Percentiles rank a stretch among this genome's conserved stretches.
Conservation (phyloP, 2,329 filamentous ascomycete species). For the Capronia coronata region DNA sequence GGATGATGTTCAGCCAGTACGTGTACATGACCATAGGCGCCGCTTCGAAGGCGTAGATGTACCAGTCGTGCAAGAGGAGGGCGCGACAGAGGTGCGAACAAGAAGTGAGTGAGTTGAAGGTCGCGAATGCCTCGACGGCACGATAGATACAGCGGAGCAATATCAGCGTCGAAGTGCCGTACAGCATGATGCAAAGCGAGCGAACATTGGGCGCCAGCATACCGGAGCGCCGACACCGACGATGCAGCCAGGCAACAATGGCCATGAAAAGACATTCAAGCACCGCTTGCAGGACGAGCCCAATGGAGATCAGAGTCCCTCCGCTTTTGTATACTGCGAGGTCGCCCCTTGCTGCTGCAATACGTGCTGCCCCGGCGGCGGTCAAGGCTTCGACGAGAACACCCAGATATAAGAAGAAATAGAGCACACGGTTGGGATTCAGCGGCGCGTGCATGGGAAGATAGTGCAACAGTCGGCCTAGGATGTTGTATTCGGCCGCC, state of each 20-base stretch:
- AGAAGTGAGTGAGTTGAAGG: conserved; percentile 20
- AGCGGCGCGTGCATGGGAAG: conserved; percentile 37
- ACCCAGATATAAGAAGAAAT: conserved; percentile 36
- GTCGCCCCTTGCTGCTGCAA: conserved; percentile 26
- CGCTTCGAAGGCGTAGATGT: conserved; percentile 35
- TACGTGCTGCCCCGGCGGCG: conserved; percentile 30
- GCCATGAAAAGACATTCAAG: conserved; percentile 32
- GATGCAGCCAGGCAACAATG: conserved; percentile 30
- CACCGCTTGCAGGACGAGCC: conserved; percentile 32
- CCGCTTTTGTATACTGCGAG: conserved; percentile 26
- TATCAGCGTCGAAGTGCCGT: conserved; percentile 34
- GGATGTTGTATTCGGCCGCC: conserved; percentile 35
- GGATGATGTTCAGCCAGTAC: conserved; percentile 35
- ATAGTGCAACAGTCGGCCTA: conserved; percentile 36
- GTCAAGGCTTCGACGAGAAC: conserved; percentile 34
- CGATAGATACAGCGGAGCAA: conserved; percentile 35
- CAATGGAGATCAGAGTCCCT: conserved; percentile 29
- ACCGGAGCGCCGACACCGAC: conserved; percentile 28
- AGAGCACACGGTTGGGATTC: conserved; percentile 34
- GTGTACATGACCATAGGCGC: conserved; percentile 35
- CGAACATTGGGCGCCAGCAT: conserved; percentile 31
- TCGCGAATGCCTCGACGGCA: conserved; percentile 33
- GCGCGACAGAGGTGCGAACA: conserved; percentile 29
- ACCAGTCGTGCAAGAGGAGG: conserved; percentile 35
- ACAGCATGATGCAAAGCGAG: conserved; percentile 33